phyloP scores from a whole-genome alignment of 169 alveolate species.

The Plasmodium malariae region DNA sequence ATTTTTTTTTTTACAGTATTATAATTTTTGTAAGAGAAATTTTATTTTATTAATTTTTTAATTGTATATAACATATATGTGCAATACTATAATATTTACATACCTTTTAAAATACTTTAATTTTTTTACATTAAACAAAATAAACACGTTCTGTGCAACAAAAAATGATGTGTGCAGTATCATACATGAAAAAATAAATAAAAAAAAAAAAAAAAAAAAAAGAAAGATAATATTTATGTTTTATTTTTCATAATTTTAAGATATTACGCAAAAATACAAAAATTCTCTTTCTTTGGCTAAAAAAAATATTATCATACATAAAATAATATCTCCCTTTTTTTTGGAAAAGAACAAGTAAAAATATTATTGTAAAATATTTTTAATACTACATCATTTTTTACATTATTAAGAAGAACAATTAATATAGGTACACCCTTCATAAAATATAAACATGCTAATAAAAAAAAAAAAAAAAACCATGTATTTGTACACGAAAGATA shows the following conservation, averaged over 20 bases:
- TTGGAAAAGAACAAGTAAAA: no score
- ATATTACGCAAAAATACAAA: no score
- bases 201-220: not conserved
- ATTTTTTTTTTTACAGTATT: not conserved
- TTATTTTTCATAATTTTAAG: no score
- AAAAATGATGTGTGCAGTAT: not conserved
- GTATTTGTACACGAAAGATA: not conserved
- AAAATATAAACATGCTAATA: not conserved
- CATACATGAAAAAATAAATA: not conserved
- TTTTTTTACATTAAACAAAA: not conserved
- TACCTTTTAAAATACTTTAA: slow-evolving; percentile 50
- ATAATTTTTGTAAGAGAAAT: not conserved
- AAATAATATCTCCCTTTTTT: no score
- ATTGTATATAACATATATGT: not conserved
- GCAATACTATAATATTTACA: not conserved
- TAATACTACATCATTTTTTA: not conserved
- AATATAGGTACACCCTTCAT: not conserved
- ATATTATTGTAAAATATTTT: not conserved
- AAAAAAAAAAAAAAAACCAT: not conserved
- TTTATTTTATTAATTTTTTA: slow-evolving; percentile 42
- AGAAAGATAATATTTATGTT: no score
- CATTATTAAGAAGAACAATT: not conserved
- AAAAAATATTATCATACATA: no score
- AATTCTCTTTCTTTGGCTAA: no score
- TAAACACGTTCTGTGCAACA: not conserved